Conservation (phyloP, 768 basidiomycete species). For the Trametes punicea region DNA sequence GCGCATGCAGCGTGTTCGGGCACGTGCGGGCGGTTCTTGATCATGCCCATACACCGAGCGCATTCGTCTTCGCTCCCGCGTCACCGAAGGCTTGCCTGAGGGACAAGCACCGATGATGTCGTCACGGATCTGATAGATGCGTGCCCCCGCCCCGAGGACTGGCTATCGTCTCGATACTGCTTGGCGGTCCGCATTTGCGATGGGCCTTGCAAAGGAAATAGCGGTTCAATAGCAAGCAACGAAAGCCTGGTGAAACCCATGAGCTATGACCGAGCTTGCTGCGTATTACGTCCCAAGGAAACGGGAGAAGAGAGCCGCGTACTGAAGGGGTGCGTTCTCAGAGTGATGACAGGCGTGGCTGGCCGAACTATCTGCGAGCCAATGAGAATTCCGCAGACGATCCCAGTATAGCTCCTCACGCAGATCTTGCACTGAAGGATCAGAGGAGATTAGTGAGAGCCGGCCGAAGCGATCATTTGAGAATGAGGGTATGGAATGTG, state of each 20-base stretch:
- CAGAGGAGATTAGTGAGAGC: background rate
- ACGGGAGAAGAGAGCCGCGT: constrained; percentile 5
- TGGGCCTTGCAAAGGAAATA: background rate
- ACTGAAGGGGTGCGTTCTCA: background rate
- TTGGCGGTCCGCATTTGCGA: background rate
- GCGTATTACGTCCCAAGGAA: constrained; percentile 5
- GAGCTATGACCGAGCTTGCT: background rate
- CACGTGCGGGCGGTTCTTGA: constrained; percentile 22
- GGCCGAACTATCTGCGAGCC: constrained; percentile 6
- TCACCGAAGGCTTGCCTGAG: background rate
- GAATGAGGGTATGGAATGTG: too few relatives aligned
- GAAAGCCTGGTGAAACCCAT: background rate
- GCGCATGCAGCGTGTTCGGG: constrained; percentile 30
- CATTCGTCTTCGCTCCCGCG: background rate
- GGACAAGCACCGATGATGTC: background rate
- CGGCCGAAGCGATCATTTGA: background rate
- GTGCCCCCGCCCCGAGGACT: background rate
- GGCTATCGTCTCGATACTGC: background rate
- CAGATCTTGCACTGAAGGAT: background rate
- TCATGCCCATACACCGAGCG: background rate
- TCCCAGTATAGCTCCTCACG: background rate
- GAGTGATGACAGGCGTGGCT: constrained; percentile 3
- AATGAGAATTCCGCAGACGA: background rate
- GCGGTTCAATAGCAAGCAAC: background rate
- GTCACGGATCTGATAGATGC: background rate